phyloP scores from a whole-genome alignment of 2,329 filamentous ascomycete species.

The Zopfia rhizophila region DNA sequence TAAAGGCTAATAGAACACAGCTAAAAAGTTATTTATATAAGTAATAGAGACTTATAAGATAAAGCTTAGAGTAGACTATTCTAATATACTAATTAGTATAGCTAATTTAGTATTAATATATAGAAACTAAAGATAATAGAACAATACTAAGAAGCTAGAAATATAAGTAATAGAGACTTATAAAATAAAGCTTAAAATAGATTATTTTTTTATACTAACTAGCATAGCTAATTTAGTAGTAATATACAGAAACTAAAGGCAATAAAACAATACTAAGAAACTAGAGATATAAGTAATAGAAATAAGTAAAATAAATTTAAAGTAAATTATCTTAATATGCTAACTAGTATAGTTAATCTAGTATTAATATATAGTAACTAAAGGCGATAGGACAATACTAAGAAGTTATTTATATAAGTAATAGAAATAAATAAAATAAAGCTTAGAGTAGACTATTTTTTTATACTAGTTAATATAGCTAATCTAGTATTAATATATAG shows the following conservation, averaged over 20 bases:
- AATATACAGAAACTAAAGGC: not conserved
- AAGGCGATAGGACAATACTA: not conserved
- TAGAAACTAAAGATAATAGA: not conserved
- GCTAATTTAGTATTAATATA: slow-evolving; percentile 2
- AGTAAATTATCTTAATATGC: no score
- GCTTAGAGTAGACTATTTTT: not conserved
- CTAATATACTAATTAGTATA: not conserved
- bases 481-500: slow-evolving; percentile 1
- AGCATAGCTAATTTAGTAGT: slow-evolving; percentile 1
- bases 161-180: no score
- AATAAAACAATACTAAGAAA: no score
- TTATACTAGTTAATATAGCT: not conserved
- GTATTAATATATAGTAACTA: not conserved
- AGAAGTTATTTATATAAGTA: not conserved
- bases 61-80: not conserved
- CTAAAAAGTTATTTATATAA: not conserved
- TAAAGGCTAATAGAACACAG: slow-evolving; percentile 2
- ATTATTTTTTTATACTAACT: not conserved
- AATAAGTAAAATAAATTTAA: no score
- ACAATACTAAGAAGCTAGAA: not conserved
- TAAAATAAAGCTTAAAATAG: not conserved
- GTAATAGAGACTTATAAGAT: slow-evolving; percentile 1
- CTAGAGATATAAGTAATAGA: no score
- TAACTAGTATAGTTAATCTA: not conserved
- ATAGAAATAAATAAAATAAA: not conserved